Evolutionary conservation across 1,284 basidiomycete species (phyloP), one percentile per base, ranked within the genome.

Genomic region (Cutaneotrichosporon mucoides): DNA sequence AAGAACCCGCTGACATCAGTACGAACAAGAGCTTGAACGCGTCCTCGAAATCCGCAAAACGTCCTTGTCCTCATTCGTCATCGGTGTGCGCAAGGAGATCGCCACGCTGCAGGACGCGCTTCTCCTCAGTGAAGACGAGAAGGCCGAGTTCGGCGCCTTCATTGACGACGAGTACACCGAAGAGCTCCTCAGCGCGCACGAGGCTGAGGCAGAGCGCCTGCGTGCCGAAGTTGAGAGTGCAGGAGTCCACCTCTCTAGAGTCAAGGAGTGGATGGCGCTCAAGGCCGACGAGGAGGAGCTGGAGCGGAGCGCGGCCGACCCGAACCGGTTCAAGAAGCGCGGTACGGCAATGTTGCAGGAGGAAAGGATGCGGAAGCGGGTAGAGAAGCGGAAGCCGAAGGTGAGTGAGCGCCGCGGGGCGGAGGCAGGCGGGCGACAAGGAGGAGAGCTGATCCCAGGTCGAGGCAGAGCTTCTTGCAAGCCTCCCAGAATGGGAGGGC

Each of bases 361-460:
- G 78, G 95, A 98, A 80, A 97, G 96, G 83, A 92, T 96, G 88
- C 84, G 95, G 55, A 99, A 97, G 78, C 82, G 94, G 10, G 92
- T 99, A n/a, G 84, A 84, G 64, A 89, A 91, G 73, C 88, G 96
- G 79, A 98, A 97, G 76, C 95, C 95, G 33, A 86, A 89, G 72
- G 93, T 95, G 70, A 62, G 87, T 24, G 24, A 24, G 24, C 24
- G 24, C 24, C 24, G 24, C 24, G 24, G 24, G 24, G 24, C 24
- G 24, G 24, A 24, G 24, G 24, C 24, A 24, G 24, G 24, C 24
- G 24, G 24, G 24, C 24, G 24, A 24, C 24, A 24, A 24, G 24
- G 24, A 24, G 24, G 24, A 9, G 15, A 3, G 38, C 49, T 48
- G 37, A 51, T 42, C 0, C 46, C 66, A 94, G 92, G 83, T 96